phyloP scores from a whole-genome alignment of 371 early-diverging fungal genomes.

The Syncephalastrum contaminatum region DNA sequence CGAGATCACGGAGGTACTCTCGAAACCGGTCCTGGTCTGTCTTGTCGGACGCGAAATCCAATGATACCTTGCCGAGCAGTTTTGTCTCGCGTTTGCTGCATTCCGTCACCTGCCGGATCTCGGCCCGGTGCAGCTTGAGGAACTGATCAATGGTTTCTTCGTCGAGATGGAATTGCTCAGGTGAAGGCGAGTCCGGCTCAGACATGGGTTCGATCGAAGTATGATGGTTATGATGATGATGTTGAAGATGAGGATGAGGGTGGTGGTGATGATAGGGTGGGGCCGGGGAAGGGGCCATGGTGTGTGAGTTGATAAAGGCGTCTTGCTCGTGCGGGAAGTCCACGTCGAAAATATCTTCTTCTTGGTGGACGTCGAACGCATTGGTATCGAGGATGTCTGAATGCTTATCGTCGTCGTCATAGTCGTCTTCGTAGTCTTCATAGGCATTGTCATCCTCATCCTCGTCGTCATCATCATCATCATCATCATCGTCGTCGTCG shows the following conservation, averaged over 20 bases:
- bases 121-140: constrained; percentile 75
- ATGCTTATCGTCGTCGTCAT: constrained; percentile 26
- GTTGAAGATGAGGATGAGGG: neutral
- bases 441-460: constrained; percentile 8
- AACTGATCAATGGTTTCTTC: constrained; percentile 62
- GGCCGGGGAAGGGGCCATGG: constrained; percentile 10
- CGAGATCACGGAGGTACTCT: constrained; percentile 56
- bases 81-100: constrained; percentile 79
- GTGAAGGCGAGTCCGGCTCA: neutral
- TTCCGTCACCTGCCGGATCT: constrained; percentile 80
- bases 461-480: constrained; percentile 9
- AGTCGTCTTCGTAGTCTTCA: constrained; percentile 20
- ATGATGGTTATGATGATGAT: neutral
- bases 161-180: constrained; percentile 17
- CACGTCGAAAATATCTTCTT: constrained; percentile 53
- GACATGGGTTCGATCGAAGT: too few relatives aligned
- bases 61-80: constrained; percentile 73
- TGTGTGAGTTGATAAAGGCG: constrained; percentile 22
- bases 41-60: constrained; percentile 32
- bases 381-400: constrained; percentile 42
- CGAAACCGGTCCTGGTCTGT: constrained; percentile 23
- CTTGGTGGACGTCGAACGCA: constrained; percentile 44
- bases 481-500: constrained; percentile 2
- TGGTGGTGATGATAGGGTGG: constrained; percentile 7
- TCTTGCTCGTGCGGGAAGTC: constrained; percentile 52